Evolutionary conservation across 2,329 filamentous ascomycete species (phyloP), one percentile per base, ranked within the genome.

Genomic region (Aspergillus viridinutans): DNA sequence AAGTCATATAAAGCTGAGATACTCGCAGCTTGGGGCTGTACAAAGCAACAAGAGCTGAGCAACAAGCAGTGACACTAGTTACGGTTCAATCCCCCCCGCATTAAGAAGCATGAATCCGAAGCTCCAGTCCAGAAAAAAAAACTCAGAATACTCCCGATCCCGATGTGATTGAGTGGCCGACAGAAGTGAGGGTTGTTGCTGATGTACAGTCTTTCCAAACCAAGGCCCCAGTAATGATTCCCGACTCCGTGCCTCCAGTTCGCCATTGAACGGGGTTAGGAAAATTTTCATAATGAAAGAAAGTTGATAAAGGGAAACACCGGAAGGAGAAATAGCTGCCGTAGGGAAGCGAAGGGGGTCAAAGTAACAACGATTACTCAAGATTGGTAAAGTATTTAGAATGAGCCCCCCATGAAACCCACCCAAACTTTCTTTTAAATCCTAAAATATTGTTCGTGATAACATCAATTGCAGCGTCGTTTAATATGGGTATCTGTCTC

Each of bases 401-500:
- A 47, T 7, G 43, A 47, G 26, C 14, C 21, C n/a, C 43, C 43
- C 42, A 45, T 20, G 8, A 23, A 45, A 45, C 23, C 42, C 42
- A 45, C 40, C 43, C 43, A 47, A 25, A 47, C 23, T 23, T 47
- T 23, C 43, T 28, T 29, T 40, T 52, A 43, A 45, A 48, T 51
- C 32, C 56, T 49, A 51, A 55, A 45, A 55, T 52, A 48, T 59
- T 57, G 57, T 55, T 62, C 58, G 52, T 55, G 48, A 52, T 56
- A 52, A 58, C 49, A 49, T 53, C 51, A 58, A 49, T 53, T 53
- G 45, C 49, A 17, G 52, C 57, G 55, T 63, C 59, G 55, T 63
- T 55, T 63, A 53, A 29, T 29, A 55, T 64, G 65, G 66, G 68
- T 69, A 69, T 69, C 62, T 58, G 58, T 67, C 55, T 52, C 43